These are phyloP conservation scores for Coemansia asiatica DNA, from an alignment of 192 early-diverging fungal species.

Conservation along the genomic window DNA sequence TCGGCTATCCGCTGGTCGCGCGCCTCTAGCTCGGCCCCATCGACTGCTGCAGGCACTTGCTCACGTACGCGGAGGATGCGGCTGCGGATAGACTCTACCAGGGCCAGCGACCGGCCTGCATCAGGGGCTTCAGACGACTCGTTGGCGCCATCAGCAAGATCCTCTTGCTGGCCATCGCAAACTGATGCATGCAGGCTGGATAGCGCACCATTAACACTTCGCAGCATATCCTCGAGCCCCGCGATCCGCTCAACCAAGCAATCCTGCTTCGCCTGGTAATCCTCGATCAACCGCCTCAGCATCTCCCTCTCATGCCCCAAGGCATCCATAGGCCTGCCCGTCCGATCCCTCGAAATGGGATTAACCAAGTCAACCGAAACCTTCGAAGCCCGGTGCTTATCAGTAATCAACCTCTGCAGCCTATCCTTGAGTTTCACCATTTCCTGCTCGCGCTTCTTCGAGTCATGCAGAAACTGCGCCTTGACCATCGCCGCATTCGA, in stretches of 20 bases:
- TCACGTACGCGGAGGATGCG: slow-evolving; percentile 4
- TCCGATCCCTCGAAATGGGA: slow-evolving; percentile 27
- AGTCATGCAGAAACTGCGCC: slow-evolving; percentile 49
- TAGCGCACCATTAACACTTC: slow-evolving; percentile 16
- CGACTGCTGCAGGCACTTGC: slow-evolving; percentile 13
- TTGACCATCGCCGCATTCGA: slow-evolving; percentile 31
- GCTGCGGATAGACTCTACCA: slow-evolving; percentile 31
- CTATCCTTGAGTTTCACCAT: slow-evolving; percentile 37
- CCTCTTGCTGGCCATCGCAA: neutral
- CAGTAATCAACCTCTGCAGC: slow-evolving; percentile 47
- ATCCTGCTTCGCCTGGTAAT: slow-evolving; percentile 34
- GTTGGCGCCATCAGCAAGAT: neutral
- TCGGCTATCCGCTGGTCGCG: slow-evolving; percentile 56
- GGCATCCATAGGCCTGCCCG: slow-evolving; percentile 23
- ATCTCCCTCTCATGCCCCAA: slow-evolving; percentile 6
- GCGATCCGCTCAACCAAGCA: slow-evolving; percentile 19
- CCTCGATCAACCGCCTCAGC: slow-evolving; percentile 24
- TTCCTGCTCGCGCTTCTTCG: slow-evolving; percentile 52
- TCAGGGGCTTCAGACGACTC: slow-evolving; percentile 11
- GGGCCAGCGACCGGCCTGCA: slow-evolving; percentile 35
- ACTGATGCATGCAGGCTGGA: slow-evolving; percentile 14
- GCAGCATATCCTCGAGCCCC: slow-evolving; percentile 25
- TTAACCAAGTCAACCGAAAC: slow-evolving; percentile 37
- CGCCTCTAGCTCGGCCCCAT: slow-evolving; percentile 38
- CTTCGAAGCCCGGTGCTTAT: slow-evolving; percentile 38